Base-by-base conservation (phyloP, 2,329 filamentous ascomycete genomes). In the Dothidotthia symphoricarpi region DNA sequence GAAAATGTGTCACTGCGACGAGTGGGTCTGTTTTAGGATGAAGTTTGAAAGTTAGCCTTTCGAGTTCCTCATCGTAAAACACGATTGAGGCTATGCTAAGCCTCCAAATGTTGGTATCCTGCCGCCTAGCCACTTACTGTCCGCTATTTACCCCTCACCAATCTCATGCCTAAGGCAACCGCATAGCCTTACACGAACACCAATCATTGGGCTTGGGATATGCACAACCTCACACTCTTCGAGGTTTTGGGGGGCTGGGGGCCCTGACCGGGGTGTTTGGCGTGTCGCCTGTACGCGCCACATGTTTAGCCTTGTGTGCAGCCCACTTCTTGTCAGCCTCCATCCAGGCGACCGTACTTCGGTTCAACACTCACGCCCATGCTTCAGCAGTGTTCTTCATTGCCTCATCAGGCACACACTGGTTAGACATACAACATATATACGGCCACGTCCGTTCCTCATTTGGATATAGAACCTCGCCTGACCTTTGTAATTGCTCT, bases 71-170 rank as follows among this genome's bases (percentile, higher is more conserved):
- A n/a, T n/a, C n/a, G n/a, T n/a, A n/a, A n/a, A 27, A 31, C 37
- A 39, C 24, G 45, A 39, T 35, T 47, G 51, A 58, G 57, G 57
- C 57, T 60, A 50, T 59, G 58, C 58, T 43, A 29, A 41, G 44
- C 45, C 45, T 44, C 40, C 8, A 33, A 35, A 38, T 38, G 38
- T 49, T 25, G 31, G 35, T 35, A 29, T 34, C 45, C 41, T 53
- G 49, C 11, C 39, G 42, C 49, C 49, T 52, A 49, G 48, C 47
- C 36, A 53, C 52, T 43, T 22, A 38, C 28, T 41, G 48, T 49
- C 49, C 45, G 47, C 45, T 34, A 35, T 37, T 29, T 46, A 45
- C 55, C 55, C 50, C 53, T 49, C 50, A 47, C 28, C 31, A 27
- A 8, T 13, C 19, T 36, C 16, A 30, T 28, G 47, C 49, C 52